Evolutionary conservation across 1,139 yeast genomes (phyloP).

Genomic region (Taphrina flavorubra): DNA sequence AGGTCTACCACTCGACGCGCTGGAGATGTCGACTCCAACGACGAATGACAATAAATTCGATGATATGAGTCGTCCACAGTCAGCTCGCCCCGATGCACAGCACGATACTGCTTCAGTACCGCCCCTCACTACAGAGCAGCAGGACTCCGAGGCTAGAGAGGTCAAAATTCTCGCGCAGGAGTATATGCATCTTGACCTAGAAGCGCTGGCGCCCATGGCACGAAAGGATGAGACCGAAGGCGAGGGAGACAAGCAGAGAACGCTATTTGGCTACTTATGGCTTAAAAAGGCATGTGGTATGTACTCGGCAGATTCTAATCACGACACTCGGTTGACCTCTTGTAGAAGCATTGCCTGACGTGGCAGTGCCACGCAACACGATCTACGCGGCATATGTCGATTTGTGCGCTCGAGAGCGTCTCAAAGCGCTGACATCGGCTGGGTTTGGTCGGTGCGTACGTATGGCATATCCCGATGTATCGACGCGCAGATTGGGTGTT

Average conservation of each 20-base stretch:
- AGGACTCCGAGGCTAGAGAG: conserved; percentile 24
- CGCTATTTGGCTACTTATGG: conserved; percentile 30
- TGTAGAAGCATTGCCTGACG: conserved; percentile 53
- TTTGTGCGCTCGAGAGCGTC: conserved; percentile 67
- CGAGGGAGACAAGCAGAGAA: conserved; percentile 27
- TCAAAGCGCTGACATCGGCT: conserved; percentile 82
- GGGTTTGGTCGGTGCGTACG: conserved; percentile 84
- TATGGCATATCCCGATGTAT: conserved; percentile 71
- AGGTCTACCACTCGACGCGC: background rate
- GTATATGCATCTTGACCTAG: conserved; percentile 14
- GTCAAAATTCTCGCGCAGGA: conserved; percentile 20
- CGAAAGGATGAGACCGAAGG: conserved; percentile 20
- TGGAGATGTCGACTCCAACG: conserved; percentile 20
- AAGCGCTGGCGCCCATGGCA: conserved; percentile 14
- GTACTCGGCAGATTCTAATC: background rate
- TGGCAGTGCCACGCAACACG: conserved; percentile 82
- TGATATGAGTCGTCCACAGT: conserved; percentile 25
- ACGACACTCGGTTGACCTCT: background rate
- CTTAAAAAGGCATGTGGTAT: conserved; percentile 36
- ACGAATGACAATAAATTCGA: conserved; percentile 10
- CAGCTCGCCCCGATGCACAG: conserved; percentile 14
- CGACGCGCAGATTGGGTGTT: conserved; percentile 84
- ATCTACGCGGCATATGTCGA: conserved; percentile 81
- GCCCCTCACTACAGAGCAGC: conserved; percentile 8
- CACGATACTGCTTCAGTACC: conserved; percentile 1